Evolutionary conservation across 192 early-diverging fungal genomes (phyloP), one percentile per base, ranked within the genome.

Genomic region (Pilaira anomala): DNA sequence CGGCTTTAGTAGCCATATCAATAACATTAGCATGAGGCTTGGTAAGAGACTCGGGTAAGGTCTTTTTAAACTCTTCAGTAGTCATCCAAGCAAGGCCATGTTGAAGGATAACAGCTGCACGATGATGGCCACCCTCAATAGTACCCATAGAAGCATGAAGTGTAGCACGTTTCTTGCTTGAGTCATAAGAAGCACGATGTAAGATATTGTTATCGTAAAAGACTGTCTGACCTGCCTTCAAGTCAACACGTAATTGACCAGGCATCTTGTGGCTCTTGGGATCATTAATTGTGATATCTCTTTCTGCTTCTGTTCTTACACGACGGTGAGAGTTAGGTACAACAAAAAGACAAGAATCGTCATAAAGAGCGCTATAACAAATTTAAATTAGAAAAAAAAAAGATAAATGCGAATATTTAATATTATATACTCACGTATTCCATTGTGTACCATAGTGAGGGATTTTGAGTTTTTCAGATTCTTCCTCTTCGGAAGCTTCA

Each of bases 141-240:
- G 72, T 78, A 14, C 78, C 78, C 60, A 80, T 78, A 41, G 63
- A 78, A 6, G 68, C 78, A 56, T 80, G 78, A 0, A 80, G 54
- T 3, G 78, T 80, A 29, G 63, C 68, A 41, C 78, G 65, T 53
- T 80, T 78, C 18, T 42, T 60, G 48, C 50, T 56, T 24, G 51
- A 61, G 62, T 45, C 58, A 39, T 80, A 80, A 9, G 65, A 56
- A 49, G 76, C 78, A 21, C 78, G 76, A 62, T 80, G 78, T 36
- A 80, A 29, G 22, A 80, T 76, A 41, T 80, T 80, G 49, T 76
- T 80, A 63, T 80, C 75, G 60, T 80, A 80, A 44, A 80, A 80
- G 12, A 80, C 76, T 0, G 78, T 80, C 60, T 80, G 78, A 11
- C 78, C 78, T 18, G 78, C 67, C 50, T 72, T 66, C 3, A 80